These are phyloP conservation scores for Nigrospora sphaerica DNA, from an alignment of 2,329 filamentous ascomycete genomes.

Conservation along the genomic window DNA sequence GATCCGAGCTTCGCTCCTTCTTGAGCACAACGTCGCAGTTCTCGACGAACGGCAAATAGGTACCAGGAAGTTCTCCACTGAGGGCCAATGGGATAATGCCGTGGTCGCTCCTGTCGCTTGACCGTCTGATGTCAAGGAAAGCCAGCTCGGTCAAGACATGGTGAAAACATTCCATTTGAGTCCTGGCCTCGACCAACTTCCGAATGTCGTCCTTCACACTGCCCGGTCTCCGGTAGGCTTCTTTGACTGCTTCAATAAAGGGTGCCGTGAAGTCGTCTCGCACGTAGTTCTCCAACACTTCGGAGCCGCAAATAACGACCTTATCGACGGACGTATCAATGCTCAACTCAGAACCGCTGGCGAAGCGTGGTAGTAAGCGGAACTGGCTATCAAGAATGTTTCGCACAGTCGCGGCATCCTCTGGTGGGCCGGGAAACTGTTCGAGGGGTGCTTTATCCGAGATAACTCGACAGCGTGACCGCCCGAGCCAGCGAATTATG, in stretches of 20 bases:
- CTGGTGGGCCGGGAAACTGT: neutral
- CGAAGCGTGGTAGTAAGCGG: neutral
- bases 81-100: slow-evolving; percentile 7
- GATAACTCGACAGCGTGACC: neutral
- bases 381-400: slow-evolving; percentile 5
- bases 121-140: slow-evolving; percentile 2
- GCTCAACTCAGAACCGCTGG: neutral
- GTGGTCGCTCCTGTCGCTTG: neutral
- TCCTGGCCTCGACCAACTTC: too few relatives aligned
- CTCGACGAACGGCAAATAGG: neutral
- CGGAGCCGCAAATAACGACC: slow-evolving; percentile 5
- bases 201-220: too few relatives aligned
- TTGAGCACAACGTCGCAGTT: slow-evolving; percentile 5
- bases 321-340: neutral
- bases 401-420: neutral
- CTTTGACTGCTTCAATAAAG: slow-evolving; percentile 1
- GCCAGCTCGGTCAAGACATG: slow-evolving; percentile 9
- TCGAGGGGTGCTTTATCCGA: slow-evolving; percentile 2
- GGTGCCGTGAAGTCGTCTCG: slow-evolving; percentile 1
- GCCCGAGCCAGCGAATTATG: slow-evolving; percentile 1
- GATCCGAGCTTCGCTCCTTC: neutral
- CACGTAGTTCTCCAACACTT: slow-evolving; percentile 4
- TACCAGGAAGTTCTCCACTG: neutral
- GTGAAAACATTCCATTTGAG: slow-evolving; percentile 1
- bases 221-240: neutral